Conservation (phyloP, 148 eudicot species). For the Amaranthus cruentus region DNA sequence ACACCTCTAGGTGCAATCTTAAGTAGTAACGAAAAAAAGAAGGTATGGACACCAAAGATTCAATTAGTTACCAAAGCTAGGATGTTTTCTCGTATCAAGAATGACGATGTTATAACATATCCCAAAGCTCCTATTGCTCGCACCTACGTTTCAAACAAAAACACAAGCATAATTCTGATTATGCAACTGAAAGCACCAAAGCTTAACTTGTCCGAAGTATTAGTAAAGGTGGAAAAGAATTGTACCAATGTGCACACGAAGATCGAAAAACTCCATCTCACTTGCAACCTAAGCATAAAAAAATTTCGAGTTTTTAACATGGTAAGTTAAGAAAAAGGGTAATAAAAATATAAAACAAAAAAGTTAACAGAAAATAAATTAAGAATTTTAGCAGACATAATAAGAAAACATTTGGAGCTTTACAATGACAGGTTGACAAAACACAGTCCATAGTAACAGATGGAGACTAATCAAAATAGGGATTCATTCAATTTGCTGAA, state of each 20-base stretch:
- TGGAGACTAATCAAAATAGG: too few relatives aligned
- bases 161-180: neutral
- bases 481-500: too few relatives aligned
- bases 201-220: neutral
- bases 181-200: neutral
- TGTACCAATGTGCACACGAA: constrained; percentile 64
- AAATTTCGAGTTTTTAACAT: neutral
- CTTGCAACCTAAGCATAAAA: constrained; percentile 37
- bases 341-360: too few relatives aligned
- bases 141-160: constrained; percentile 42
- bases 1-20: neutral
- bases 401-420: too few relatives aligned
- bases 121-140: constrained; percentile 77
- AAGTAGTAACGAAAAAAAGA: neutral
- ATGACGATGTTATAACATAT: constrained; percentile 71
- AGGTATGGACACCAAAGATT: neutral
- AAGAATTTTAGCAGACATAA: too few relatives aligned
- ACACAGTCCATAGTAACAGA: too few relatives aligned
- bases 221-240: constrained; percentile 19
- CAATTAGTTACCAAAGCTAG: constrained; percentile 65
- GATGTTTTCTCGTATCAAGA: constrained; percentile 85
- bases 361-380: too few relatives aligned
- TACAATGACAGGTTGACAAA: neutral
- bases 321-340: too few relatives aligned
- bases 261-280: constrained; percentile 69